These are phyloP conservation scores for Galerina marginata DNA, from an alignment of 768 basidiomycete genomes.

Conservation along the genomic window DNA sequence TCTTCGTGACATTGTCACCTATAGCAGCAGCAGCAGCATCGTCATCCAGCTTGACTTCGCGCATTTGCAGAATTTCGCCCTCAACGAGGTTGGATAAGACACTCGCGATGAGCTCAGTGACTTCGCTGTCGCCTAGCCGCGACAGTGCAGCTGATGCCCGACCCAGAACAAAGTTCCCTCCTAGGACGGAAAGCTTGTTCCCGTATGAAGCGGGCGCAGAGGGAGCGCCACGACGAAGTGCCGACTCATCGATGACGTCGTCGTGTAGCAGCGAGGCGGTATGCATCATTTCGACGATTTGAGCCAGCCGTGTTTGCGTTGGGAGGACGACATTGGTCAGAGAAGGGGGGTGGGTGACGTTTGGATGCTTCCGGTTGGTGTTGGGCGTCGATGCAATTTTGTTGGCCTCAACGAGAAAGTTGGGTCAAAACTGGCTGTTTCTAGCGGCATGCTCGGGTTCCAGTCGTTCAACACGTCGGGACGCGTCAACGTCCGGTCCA, in stretches of 20 bases:
- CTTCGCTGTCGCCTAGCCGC: conserved; percentile 80
- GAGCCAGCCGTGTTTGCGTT: conserved; percentile 88
- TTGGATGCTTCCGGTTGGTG: conserved; percentile 35
- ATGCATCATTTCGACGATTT: conserved; percentile 96
- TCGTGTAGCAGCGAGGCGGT: conserved; percentile 95
- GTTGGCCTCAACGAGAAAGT: conserved; percentile 42
- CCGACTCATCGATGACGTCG: conserved; percentile 89
- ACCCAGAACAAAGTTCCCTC: conserved; percentile 90
- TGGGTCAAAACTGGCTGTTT: conserved; percentile 59
- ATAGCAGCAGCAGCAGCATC: conserved; percentile 21
- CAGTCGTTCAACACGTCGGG: conserved; percentile 86
- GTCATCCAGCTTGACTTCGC: conserved; percentile 50
- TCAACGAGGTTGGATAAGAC: conserved; percentile 91
- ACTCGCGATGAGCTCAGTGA: conserved; percentile 86
- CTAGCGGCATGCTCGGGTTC: conserved; percentile 77
- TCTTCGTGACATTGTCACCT: not conserved
- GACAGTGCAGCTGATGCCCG: conserved; percentile 83
- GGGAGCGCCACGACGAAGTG: conserved; percentile 75
- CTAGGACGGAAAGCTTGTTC: conserved; percentile 87
- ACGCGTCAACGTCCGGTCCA: conserved; percentile 76
- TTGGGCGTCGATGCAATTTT: conserved; percentile 28
- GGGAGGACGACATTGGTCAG: conserved; percentile 59
- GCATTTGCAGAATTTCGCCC: conserved; percentile 90
- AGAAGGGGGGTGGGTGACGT: conserved; percentile 8
- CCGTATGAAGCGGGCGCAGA: conserved; percentile 86